Base-by-base conservation (phyloP, 331 rosid genomes). In the Telfairia occidentalis region DNA sequence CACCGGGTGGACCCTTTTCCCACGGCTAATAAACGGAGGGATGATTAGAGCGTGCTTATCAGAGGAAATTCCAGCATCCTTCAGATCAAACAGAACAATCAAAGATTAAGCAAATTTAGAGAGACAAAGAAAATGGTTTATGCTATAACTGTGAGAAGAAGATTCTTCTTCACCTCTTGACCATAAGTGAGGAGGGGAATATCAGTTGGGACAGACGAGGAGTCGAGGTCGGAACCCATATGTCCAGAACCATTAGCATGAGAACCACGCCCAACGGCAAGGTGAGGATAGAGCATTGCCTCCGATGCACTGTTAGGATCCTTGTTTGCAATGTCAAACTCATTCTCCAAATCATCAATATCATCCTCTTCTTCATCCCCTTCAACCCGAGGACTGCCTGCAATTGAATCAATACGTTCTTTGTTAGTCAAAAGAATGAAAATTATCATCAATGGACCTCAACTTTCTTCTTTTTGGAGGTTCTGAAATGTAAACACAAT, bases 281-380 rank as follows among this genome's bases (percentile, higher is more conserved):
- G 82, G 80, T 82, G 79, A 85, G 81, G 66, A 34, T 82, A 79
- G 3, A 76, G 78, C 71, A 83, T 82, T 9, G 85, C 78, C 61
- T 70, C 83, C 37, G 83, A 78, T 71, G 49, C 57, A 73, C 75
- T n/a, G 80, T 80, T 77, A 58, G 86, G 83, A 78, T 85, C 85
- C 55, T 12, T 74, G 82, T 74, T 84, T 18, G 83, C 80, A 80
- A 86, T 82, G 65, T 84, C 88, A 10, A 90, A 85, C 48, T 92
- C 97, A 45, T 90, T 81, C 78, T 92, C 96, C 73, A 85, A 78
- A 73, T 85, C 89, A 78, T 85, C 89, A 43, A 65, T 82, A 69
- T 46, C 92, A 37, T 92, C 97, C 78, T 92, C 97, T 16, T 92
- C 97, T 42, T 92, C 97, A 82, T 92, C 97, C 3, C 96, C 96